Evolutionary conservation across 805 yeast genomes (phyloP).

Genomic region (Candida argentea): DNA sequence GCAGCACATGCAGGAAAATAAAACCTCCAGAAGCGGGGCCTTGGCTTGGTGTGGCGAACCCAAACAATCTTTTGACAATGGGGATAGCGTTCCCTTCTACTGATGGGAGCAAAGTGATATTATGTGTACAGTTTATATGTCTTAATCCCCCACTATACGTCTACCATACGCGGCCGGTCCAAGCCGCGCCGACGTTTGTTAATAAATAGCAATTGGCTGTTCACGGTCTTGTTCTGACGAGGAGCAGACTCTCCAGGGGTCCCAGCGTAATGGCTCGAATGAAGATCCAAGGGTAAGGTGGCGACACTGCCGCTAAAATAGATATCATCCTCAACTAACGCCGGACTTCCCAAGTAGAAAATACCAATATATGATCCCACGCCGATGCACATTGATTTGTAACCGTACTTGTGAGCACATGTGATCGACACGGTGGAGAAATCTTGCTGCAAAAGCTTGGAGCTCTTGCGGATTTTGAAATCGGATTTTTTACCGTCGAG

Average conservation of each 20-base stretch:
- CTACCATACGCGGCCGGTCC: slow-evolving; percentile 1
- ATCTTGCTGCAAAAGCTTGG: slow-evolving; percentile 17
- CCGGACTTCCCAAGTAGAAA: slow-evolving; percentile 67
- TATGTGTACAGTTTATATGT: not conserved
- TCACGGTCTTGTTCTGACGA: slow-evolving; percentile 11
- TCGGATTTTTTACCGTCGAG: slow-evolving; percentile 53
- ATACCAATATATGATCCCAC: slow-evolving; percentile 68
- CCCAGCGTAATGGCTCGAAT: slow-evolving; percentile 1
- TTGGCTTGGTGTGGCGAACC: too few relatives aligned
- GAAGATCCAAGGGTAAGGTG: slow-evolving; percentile 13
- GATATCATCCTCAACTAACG: slow-evolving; percentile 50
- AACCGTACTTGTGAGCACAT: slow-evolving; percentile 63
- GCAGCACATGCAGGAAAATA: too few relatives aligned
- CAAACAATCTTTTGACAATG: too few relatives aligned
- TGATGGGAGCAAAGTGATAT: too few relatives aligned
- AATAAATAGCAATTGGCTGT: slow-evolving; percentile 41
- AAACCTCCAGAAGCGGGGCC: too few relatives aligned
- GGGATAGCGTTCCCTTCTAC: too few relatives aligned
- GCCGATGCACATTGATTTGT: slow-evolving; percentile 63
- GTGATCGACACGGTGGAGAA: slow-evolving; percentile 47
- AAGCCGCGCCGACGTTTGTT: slow-evolving; percentile 33
- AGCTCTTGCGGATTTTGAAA: slow-evolving; percentile 43
- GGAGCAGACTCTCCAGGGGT: slow-evolving; percentile 4
- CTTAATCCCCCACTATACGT: slow-evolving; percentile 1
- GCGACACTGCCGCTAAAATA: slow-evolving; percentile 32